Conservation (phyloP, 768 basidiomycete species). For the Russula sp. region DNA sequence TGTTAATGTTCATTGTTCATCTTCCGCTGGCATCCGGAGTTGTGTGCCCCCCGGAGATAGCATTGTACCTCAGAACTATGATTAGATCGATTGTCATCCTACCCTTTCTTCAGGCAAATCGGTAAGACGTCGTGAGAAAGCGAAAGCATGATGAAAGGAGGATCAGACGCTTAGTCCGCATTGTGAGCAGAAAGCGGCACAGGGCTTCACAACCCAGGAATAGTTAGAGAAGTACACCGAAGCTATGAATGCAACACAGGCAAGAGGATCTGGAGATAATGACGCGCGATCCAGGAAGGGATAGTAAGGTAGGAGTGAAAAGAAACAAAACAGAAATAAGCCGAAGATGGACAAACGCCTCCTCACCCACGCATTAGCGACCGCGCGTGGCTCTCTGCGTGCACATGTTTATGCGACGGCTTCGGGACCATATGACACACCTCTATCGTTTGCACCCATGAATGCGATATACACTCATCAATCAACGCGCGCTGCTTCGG, state of each 20-base stretch:
- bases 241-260: neutral
- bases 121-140: neutral
- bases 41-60: neutral
- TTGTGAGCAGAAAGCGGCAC: neutral
- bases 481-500: constrained; percentile 68
- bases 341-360: neutral
- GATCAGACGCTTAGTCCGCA: neutral
- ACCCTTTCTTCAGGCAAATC: neutral
- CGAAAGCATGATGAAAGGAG: neutral
- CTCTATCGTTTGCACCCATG: constrained; percentile 78
- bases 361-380: constrained; percentile 13
- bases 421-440: constrained; percentile 62
- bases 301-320: neutral
- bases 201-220: neutral
- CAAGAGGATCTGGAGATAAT: neutral
- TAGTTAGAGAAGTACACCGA: constrained; percentile 6
- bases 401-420: constrained; percentile 65
- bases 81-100: neutral
- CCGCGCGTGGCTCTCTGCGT: constrained; percentile 20
- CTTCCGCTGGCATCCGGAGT: neutral
- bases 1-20: neutral
- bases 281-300: neutral
- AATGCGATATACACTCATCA: constrained; percentile 70
- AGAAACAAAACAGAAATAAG: neutral
- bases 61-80: neutral